Base-by-base conservation (phyloP, 1,284 basidiomycete genomes). In the Trichosporon ovoides region DNA sequence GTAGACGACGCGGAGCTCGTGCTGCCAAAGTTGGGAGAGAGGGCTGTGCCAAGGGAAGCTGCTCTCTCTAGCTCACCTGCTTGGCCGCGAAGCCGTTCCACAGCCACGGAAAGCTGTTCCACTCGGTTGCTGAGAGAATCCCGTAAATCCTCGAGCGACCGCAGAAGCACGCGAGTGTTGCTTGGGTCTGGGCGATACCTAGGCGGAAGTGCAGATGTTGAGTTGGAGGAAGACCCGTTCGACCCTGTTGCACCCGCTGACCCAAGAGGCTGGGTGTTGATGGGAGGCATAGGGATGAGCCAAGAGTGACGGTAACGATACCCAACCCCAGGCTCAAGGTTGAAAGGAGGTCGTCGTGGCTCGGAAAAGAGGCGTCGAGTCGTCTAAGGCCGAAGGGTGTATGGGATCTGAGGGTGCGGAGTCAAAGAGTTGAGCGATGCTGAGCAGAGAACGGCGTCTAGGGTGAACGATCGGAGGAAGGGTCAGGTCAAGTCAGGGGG, bases 121-220 rank as follows among this genome's bases (percentile, higher is more conserved):
- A 72, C 65, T 18, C 69, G 62, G 13, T 49, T 46, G 9, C 56
- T 57, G 10, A 72, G 61, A 1, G 63, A 64, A 50, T 69, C 68
- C 18, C 67, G 62, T 2, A 72, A 55, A 10, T 69, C 66, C 46
- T 69, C 67, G n/a, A 72, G 64, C 1, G 66, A 64, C 14, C 40
- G 55, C 16, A 67, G 55, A 16, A 68, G 56, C 2, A 55, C 56
- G 20, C 63, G 65, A 11, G 62, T 62, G 53, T 58, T 61, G 35
- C 59, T 33, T 5, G 58, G 50, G 52, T 63, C 58, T 11, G 58
- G 55, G n/a, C 28, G 20, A 22, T 53, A 36, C 9, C 43, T 48
- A 5, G n/a, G n/a, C n/a, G 43, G 43, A 16, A 48, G 43, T 9
- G n/a, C 24, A 24, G 43, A n/a, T 13, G 22, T 22, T 3, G 40